A percentile compares a stretch with the other conserved stretches of the same genome.
Evolutionary conservation across 345 rosid genomes (phyloP).

Genomic region (Nasturtium officinale): DNA sequence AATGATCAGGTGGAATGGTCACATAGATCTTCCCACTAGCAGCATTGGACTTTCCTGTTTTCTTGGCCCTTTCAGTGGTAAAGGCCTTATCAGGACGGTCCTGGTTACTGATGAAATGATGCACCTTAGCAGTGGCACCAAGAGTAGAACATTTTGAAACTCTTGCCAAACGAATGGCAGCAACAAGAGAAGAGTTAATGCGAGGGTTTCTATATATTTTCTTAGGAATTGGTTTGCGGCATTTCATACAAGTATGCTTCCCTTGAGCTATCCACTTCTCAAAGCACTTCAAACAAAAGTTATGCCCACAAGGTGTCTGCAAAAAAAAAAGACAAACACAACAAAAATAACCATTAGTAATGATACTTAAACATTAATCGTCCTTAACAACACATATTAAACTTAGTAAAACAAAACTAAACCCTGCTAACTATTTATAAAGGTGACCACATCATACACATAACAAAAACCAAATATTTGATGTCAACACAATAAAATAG

Average conservation of each 20-base stretch:
- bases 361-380: not conserved
- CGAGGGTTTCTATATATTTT: slow-evolving; percentile 59
- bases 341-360: slow-evolving; percentile 14
- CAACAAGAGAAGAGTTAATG: slow-evolving; percentile 59
- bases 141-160: slow-evolving; percentile 30
- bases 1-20: slow-evolving; percentile 68
- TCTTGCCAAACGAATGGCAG: slow-evolving; percentile 64
- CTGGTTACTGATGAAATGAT: slow-evolving; percentile 54
- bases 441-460: too few species aligned
- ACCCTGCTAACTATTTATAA: not conserved
- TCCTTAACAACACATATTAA: not conserved
- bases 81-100: slow-evolving; percentile 68
- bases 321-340: slow-evolving; percentile 20
- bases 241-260: slow-evolving; percentile 57
- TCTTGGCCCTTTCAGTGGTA: slow-evolving; percentile 68
- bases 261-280: slow-evolving; percentile 60
- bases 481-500: not conserved
- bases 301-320: slow-evolving; percentile 88
- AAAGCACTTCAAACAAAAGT: slow-evolving; percentile 74
- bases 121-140: slow-evolving; percentile 25
- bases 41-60: slow-evolving; percentile 77
- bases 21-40: slow-evolving; percentile 73
- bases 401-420: not conserved
- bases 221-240: slow-evolving; percentile 52
- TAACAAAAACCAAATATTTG: too few species aligned